Evolutionary conservation across 805 yeast genomes (phyloP).

Genomic region (Kodamaea leandrae): DNA sequence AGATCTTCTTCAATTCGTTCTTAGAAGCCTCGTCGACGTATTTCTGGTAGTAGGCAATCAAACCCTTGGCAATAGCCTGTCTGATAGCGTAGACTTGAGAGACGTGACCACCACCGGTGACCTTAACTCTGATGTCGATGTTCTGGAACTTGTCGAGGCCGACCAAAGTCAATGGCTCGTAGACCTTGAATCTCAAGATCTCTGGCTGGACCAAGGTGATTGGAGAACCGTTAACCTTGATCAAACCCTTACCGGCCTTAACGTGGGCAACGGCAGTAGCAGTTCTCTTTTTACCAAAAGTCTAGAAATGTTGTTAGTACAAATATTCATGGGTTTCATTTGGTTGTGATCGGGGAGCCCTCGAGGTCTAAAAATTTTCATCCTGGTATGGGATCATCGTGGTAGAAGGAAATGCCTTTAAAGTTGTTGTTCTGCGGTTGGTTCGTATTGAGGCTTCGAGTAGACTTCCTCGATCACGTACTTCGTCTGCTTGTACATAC

Average conservation of each 20-base stretch:
- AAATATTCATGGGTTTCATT: neutral
- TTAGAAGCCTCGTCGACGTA: slow-evolving; percentile 99
- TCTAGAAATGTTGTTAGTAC: slow-evolving; percentile 53
- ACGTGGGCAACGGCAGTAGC: slow-evolving; percentile 99
- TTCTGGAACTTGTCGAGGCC: slow-evolving; percentile 98
- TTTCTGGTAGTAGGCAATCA: slow-evolving; percentile 99
- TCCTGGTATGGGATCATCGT: neutral
- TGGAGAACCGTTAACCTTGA: slow-evolving; percentile 99
- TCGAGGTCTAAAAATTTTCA: neutral
- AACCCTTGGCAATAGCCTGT: slow-evolving; percentile 99
- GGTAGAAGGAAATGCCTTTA: neutral
- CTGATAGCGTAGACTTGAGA: slow-evolving; percentile 99
- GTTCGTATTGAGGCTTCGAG: neutral
- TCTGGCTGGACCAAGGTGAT: slow-evolving; percentile 99
- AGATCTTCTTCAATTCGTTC: slow-evolving; percentile 98
- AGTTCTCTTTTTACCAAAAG: slow-evolving; percentile 99
- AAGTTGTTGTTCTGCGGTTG: neutral
- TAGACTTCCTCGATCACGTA: neutral
- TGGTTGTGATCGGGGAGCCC: neutral
- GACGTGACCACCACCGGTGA: slow-evolving; percentile 99
- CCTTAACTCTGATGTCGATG: slow-evolving; percentile 98
- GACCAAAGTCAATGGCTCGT: slow-evolving; percentile 97
- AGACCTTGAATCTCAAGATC: slow-evolving; percentile 98
- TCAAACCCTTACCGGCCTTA: slow-evolving; percentile 98
- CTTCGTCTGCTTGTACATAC: slow-evolving; percentile 49